Conservation (phyloP, 2,329 filamentous ascomycete genomes). For the Microsporum audouinii region DNA sequence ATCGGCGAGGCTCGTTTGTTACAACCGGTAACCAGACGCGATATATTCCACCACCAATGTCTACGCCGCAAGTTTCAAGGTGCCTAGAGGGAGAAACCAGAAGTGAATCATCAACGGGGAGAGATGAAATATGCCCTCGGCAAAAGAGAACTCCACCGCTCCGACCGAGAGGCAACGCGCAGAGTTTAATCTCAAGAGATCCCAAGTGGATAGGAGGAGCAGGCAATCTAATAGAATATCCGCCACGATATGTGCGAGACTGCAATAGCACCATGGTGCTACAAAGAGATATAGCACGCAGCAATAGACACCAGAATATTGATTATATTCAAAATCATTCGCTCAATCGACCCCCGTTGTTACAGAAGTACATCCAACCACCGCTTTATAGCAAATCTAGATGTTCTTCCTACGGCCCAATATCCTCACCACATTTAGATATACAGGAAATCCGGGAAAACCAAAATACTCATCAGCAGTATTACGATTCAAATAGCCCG, state of each 20-base stretch:
- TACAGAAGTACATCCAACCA: background rate
- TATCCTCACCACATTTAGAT: background rate
- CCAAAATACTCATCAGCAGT: background rate
- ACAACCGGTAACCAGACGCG: background rate
- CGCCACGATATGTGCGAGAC: background rate
- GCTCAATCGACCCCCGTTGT: too few species aligned
- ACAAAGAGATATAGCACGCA: background rate
- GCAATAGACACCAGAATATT: background rate
- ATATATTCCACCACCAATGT: background rate
- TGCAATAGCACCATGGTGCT: background rate
- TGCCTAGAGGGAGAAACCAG: background rate
- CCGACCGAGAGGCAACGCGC: background rate
- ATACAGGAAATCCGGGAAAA: background rate
- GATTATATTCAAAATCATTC: background rate
- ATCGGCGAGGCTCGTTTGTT: slow-evolving; percentile 7
- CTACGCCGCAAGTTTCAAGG: background rate
- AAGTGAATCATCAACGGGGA: background rate
- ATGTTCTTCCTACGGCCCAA: background rate
- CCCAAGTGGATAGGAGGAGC: background rate
- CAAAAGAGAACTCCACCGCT: background rate
- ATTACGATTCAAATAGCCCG: background rate
- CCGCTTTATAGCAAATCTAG: background rate
- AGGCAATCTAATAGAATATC: background rate
- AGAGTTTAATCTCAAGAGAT: background rate
- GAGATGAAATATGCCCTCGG: background rate